phyloP scores from a whole-genome alignment of 805 yeast species.

The Myxozyma monticola region DNA sequence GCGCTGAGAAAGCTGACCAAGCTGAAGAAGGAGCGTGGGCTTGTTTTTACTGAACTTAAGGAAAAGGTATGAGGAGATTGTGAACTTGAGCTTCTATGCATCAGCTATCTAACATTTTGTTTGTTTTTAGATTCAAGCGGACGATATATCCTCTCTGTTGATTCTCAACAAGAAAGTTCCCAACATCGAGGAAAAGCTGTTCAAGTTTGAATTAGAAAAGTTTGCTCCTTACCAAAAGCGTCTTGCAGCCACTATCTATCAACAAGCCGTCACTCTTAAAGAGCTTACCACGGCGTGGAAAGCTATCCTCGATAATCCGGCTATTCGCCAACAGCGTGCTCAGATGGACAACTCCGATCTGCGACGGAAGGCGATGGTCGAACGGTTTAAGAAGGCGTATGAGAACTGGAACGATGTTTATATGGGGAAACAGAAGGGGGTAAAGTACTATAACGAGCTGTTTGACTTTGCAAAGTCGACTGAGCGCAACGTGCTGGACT shows the following conservation, averaged over 20 bases:
- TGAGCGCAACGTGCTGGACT: slow-evolving; percentile 35
- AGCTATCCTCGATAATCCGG: slow-evolving; percentile 47
- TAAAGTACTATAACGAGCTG: slow-evolving; percentile 59
- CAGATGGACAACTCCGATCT: slow-evolving; percentile 39
- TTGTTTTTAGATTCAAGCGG: slow-evolving; percentile 50
- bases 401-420: slow-evolving; percentile 58
- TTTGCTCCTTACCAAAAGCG: slow-evolving; percentile 68
- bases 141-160: slow-evolving; percentile 78
- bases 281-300: slow-evolving; percentile 50
- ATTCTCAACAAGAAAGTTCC: slow-evolving; percentile 62
- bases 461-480: slow-evolving; percentile 40
- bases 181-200: slow-evolving; percentile 57
- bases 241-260: slow-evolving; percentile 64
- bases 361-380: slow-evolving; percentile 42
- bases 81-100: background rate
- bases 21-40: slow-evolving; percentile 62
- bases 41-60: slow-evolving; percentile 65
- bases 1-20: slow-evolving; percentile 60
- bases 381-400: slow-evolving; percentile 51
- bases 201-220: slow-evolving; percentile 72
- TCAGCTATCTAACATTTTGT: no score
- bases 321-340: slow-evolving; percentile 46
- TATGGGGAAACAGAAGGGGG: slow-evolving; percentile 62
- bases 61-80: slow-evolving; percentile 45
- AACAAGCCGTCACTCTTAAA: slow-evolving; percentile 55